These are phyloP conservation scores for Amyloporia xantha DNA, from an alignment of 768 basidiomycete species.

Conservation along the genomic window DNA sequence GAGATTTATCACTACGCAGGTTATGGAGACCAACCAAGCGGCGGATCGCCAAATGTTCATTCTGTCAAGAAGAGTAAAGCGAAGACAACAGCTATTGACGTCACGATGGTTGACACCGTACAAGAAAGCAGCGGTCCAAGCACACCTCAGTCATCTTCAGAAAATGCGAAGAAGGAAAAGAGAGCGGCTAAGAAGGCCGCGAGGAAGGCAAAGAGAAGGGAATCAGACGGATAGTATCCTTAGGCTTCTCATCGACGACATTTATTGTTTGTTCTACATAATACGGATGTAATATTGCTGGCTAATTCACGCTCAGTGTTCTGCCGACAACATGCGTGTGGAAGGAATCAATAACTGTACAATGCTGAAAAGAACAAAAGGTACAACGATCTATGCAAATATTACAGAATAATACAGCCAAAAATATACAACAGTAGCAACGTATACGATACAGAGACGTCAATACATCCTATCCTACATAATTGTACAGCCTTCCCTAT, in stretches of 20 bases:
- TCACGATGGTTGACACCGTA: conserved; percentile 1
- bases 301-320: too few relatives aligned
- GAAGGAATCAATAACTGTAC: too few relatives aligned
- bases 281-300: too few relatives aligned
- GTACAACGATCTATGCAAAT: neutral
- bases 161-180: conserved; percentile 20
- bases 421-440: neutral
- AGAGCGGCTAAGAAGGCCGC: conserved; percentile 28
- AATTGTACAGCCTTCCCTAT: conserved; percentile 60
- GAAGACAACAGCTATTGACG: conserved; percentile 4
- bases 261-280: too few relatives aligned
- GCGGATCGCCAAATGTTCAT: conserved; percentile 3
- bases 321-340: too few relatives aligned
- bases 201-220: conserved; percentile 25
- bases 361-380: neutral
- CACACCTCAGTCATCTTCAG: conserved; percentile 18
- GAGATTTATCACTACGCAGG: conserved; percentile 24
- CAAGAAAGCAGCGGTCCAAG: conserved; percentile 15
- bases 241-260: neutral
- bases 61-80: conserved; percentile 12
- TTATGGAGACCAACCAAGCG: conserved; percentile 22
- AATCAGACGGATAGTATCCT: conserved; percentile 2
- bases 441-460: too few relatives aligned
- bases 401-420: neutral
- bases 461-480: conserved; percentile 42